These are phyloP conservation scores for Cyberlindnera japonica DNA, from an alignment of 805 yeast genomes.

Conservation along the genomic window DNA sequence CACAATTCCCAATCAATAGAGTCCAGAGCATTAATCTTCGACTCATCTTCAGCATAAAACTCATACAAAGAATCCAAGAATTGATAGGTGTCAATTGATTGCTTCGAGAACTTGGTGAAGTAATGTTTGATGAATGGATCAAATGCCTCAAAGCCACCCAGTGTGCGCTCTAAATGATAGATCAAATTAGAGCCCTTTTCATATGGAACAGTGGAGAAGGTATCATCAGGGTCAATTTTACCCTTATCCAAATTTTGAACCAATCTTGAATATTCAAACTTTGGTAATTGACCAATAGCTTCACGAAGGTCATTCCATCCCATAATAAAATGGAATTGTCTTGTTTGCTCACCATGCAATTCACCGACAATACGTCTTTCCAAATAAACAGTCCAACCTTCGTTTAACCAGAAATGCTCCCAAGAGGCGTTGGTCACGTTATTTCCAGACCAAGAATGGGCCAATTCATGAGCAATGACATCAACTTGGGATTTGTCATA, in stretches of 20 bases:
- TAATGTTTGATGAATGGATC: constrained; percentile 80
- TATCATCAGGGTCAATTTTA: constrained; percentile 78
- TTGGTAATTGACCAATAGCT: constrained; percentile 63
- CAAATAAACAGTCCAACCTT: constrained; percentile 93
- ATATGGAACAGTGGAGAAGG: constrained; percentile 84
- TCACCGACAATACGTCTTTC: constrained; percentile 68
- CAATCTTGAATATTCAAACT: constrained; percentile 52
- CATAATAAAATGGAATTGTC: constrained; percentile 79
- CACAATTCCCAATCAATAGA: constrained; percentile 81
- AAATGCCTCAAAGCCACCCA: constrained; percentile 63
- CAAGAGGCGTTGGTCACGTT: constrained; percentile 86
- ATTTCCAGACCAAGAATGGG: constrained; percentile 92
- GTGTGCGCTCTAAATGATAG: constrained; percentile 62
- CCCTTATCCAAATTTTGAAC: constrained; percentile 68
- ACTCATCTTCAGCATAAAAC: constrained; percentile 42
- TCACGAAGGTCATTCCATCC: constrained; percentile 84
- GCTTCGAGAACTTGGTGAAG: constrained; percentile 63
- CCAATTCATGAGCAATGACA: constrained; percentile 89
- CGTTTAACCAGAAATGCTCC: constrained; percentile 94
- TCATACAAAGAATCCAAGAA: constrained; percentile 74
- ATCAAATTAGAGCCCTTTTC: constrained; percentile 85
- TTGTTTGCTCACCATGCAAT: constrained; percentile 47
- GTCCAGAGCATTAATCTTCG: constrained; percentile 52
- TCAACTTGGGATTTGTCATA: constrained; percentile 84
- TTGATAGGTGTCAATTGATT: constrained; percentile 77